Evolutionary conservation across 1,284 basidiomycete species (phyloP), one percentile per base, ranked within the genome.

Genomic region (Microbotryomycetes sp.): DNA sequence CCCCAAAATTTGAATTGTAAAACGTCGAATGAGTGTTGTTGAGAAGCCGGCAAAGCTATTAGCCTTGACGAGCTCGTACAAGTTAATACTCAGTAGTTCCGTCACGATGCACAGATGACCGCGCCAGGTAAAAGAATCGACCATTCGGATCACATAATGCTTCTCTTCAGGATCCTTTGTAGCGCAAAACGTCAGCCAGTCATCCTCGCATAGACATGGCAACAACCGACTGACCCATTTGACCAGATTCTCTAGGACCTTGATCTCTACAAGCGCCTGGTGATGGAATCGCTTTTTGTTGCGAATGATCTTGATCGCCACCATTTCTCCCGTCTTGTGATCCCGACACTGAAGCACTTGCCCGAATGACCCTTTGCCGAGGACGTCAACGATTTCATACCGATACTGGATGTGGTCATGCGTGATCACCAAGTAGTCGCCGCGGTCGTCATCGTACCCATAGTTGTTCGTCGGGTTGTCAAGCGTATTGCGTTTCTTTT

Each of bases 271-370:
- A 35, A 98, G 77, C 4, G 96, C 96, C 76, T 98, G 96, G 72
- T 97, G 90, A 75, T 98, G 94, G 81, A 98, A 98, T 49, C 96
- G 82, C 78, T 97, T 97, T 82, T 97, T 98, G 80, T 98, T 98
- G 45, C 96, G 85, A 71, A 99, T 98, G 70, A 99, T 96, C 81
- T 99, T 99, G 80, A 99, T 87, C 5, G 96, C 96, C 18, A 97
- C 91, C 30, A 90, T 93, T 70, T 90, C 83, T 15, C 96, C 96
- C n/a, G 92, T 92, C 74, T 86, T 87, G 76, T 98, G 91, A 76
- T 98, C 96, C 45, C 91, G 85, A 76, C 94, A 98, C 73, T 91
- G 88, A 24, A 98, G 77, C 16, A 99, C 96, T 74, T 98, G 96
- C 16, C 96, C 96, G 69, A 99, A 99, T 7, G 94, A 97, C 27